Evolutionary conservation across 2,329 filamentous ascomycete genomes (phyloP), one percentile per base, ranked within the genome.

Genomic region (Fusarium beomiforme): DNA sequence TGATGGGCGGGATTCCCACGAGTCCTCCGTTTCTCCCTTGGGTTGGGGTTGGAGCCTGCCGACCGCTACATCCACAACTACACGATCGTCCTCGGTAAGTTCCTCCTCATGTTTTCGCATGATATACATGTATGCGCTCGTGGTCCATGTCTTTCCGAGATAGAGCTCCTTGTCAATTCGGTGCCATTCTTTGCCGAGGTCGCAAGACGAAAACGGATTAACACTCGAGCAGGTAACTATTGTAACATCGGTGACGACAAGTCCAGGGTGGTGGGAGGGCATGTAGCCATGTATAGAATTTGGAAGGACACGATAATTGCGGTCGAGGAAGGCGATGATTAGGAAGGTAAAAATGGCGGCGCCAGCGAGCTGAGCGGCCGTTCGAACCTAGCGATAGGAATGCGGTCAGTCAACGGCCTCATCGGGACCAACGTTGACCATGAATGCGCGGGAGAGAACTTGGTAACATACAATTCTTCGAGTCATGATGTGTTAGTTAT

Each of bases 121-220:
- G 67, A 97, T 88, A 78, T 95, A 92, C 29, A 98, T 80, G 79
- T 93, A 98, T 34, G 93, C 94, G 78, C 88, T 92, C 31, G 89
- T 89, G 44, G 93, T 86, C 89, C 93, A 93, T 55, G 90, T 88
- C 64, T 88, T 89, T 67, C 89, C 89, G 21, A 98, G 87, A 78
- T 94, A 96, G 1, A 98, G 87, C 78, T 98, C 94, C 83, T 97
- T 98, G 72, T 97, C 92, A 69, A 98, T 85, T 51, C 93, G 91
- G 74, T 93, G 90, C 95, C 95, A 98, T 69, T 82, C 78, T 61
- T 88, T 84, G 76, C 96, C 91, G 69, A 96, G 88, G 69, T 90
- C 90, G 83, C 93, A 97, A 46, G 88, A 91, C 7, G 92, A 91
- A 64, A 95, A 91, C 33, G 88, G 78, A 78, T 95, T 96, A 56